phyloP scores from a whole-genome alignment of 176 grass and related monocot genomes.

The Bothriochloa decipiens region DNA sequence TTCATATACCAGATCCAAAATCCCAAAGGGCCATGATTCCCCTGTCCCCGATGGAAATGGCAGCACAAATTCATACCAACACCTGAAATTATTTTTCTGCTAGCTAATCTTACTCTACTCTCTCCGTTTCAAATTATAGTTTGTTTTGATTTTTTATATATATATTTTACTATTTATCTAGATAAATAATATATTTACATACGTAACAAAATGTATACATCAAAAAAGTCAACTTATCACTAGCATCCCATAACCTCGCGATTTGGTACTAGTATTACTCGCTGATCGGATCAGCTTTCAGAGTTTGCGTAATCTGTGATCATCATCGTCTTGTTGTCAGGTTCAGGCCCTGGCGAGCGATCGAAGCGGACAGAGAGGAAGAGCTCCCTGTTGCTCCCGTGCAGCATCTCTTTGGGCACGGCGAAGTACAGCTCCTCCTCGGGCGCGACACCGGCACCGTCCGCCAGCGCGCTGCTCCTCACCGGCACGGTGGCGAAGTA shows the following conservation, averaged over 20 bases:
- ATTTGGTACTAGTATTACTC: not conserved
- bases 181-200: too few relatives aligned
- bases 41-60: not conserved
- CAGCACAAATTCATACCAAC: not conserved
- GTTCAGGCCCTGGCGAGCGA: not conserved
- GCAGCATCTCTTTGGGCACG: slow-evolving; percentile 13
- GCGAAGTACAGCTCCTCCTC: slow-evolving; percentile 13
- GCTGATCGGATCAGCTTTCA: not conserved
- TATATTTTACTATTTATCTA: too few relatives aligned
- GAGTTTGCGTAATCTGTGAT: not conserved
- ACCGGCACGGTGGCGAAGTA: slow-evolving; percentile 21
- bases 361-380: slow-evolving; percentile 23
- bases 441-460: slow-evolving; percentile 1
- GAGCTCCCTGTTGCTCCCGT: not conserved
- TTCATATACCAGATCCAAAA: not conserved
- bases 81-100: not conserved
- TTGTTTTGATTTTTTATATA: too few relatives aligned
- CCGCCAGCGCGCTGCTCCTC: slow-evolving; percentile 17
- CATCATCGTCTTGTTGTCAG: not conserved
- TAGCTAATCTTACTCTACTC: not conserved
- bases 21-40: not conserved
- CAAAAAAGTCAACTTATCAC: too few relatives aligned
- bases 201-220: too few relatives aligned
- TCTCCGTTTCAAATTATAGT: too few relatives aligned
- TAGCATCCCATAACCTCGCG: too few relatives aligned